Conservation (phyloP, 192 early-diverging fungal genomes). For the Backusella psychrophila region DNA sequence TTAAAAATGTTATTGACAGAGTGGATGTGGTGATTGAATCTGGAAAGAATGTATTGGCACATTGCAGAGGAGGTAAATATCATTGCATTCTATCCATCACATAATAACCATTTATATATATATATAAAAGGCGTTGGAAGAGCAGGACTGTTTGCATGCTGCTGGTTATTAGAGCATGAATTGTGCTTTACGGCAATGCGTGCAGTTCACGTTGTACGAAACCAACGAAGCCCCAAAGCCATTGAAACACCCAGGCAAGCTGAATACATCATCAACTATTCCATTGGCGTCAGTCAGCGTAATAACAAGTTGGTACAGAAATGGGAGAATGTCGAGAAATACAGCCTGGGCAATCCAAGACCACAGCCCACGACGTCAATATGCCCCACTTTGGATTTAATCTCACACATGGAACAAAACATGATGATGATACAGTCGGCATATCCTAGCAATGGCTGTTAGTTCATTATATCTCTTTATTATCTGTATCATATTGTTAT, state of each 20-base stretch:
- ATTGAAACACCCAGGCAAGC: conserved; percentile 72
- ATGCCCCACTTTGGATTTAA: not conserved
- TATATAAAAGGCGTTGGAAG: conserved; percentile 59
- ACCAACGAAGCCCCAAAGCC: conserved; percentile 62
- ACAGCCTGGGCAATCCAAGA: not conserved
- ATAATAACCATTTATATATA: not conserved
- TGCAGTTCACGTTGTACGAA: conserved; percentile 57
- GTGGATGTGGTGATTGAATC: conserved; percentile 45
- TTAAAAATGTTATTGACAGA: conserved; percentile 50
- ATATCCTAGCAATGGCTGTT: not conserved
- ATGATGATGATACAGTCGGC: not conserved
- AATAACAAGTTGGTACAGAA: not conserved
- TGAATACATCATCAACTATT: conserved; percentile 50
- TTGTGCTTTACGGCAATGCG: conserved; percentile 48
- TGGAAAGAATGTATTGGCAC: conserved; percentile 60
- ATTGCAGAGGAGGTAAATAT: conserved; percentile 61
- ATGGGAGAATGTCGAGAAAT: not conserved
- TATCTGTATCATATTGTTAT: no score
- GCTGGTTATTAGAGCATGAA: conserved; percentile 58
- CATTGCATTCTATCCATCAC: no score
- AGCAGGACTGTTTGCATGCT: conserved; percentile 76
- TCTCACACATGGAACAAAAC: not conserved
- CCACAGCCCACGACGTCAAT: not conserved
- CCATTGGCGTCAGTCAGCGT: not conserved
- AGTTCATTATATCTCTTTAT: no score